These are phyloP conservation scores for Periglandula ipomoeae DNA, from an alignment of 2,329 filamentous ascomycete species.

Conservation along the genomic window DNA sequence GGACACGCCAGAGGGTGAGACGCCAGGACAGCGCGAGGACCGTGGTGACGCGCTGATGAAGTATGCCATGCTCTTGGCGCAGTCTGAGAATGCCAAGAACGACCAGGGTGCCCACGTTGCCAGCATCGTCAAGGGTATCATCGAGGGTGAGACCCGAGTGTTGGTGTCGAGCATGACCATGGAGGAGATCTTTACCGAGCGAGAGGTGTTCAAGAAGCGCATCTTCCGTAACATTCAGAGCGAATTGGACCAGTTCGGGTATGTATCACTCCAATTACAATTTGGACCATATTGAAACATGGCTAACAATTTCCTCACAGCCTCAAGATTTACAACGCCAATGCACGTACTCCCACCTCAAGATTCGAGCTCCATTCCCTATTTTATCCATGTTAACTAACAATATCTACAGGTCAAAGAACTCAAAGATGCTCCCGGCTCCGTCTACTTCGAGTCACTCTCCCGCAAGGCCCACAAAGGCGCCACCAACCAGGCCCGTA, in stretches of 20 bases:
- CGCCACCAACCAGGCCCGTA: constrained; percentile 67
- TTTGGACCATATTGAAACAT: background rate
- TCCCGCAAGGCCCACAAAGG: constrained; percentile 79
- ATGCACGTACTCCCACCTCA: constrained; percentile 29
- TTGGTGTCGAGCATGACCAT: constrained; percentile 86
- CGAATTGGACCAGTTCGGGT: constrained; percentile 63
- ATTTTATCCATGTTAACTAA: background rate
- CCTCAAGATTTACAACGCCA: constrained; percentile 61
- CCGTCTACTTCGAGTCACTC: constrained; percentile 75
- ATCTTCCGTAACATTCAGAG: constrained; percentile 68
- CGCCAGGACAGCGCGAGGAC: constrained; percentile 33
- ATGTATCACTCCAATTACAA: background rate
- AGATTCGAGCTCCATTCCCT: background rate
- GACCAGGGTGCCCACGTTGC: constrained; percentile 54
- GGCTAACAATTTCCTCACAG: constrained; percentile 20
- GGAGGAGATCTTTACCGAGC: constrained; percentile 78
- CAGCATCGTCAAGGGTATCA: constrained; percentile 82
- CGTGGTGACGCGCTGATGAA: constrained; percentile 61
- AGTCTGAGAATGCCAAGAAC: constrained; percentile 41
- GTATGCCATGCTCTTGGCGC: constrained; percentile 72
- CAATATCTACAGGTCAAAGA: constrained; percentile 51
- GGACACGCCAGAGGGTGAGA: constrained; percentile 9
- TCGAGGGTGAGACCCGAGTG: constrained; percentile 78
- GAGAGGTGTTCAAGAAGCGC: constrained; percentile 67
- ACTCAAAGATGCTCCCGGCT: constrained; percentile 71